Evolutionary conservation across 2,329 filamentous ascomycete genomes (phyloP).

Genomic region (Trichophyton rubrum): DNA sequence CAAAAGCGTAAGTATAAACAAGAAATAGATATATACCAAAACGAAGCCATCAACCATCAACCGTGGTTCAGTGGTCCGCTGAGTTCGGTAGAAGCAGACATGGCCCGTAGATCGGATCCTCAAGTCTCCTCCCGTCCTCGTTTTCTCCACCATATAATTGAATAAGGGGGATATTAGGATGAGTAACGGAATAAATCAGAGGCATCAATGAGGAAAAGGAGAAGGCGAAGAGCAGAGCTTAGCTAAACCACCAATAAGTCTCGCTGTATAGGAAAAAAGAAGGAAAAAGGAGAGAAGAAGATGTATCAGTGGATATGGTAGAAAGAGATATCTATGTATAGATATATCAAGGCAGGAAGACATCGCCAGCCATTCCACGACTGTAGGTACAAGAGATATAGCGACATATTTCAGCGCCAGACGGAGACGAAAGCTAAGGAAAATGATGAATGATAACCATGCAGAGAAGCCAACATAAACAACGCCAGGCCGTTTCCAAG

Average conservation of each 20-base stretch:
- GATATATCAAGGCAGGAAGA: neutral
- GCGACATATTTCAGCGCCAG: neutral
- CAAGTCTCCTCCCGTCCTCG: neutral
- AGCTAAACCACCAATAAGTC: neutral
- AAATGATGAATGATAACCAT: neutral
- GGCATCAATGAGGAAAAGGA: neutral
- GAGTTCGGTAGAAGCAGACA: neutral
- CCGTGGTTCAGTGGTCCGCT: neutral
- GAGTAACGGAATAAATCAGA: neutral
- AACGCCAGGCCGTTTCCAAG: constrained; percentile 1
- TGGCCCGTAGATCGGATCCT: neutral
- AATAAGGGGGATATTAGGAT: neutral
- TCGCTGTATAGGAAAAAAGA: neutral
- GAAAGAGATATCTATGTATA: neutral
- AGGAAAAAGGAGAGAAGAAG: neutral
- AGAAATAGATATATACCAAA: neutral
- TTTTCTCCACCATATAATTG: constrained; percentile 2
- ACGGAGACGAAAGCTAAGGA: neutral
- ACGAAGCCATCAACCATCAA: neutral
- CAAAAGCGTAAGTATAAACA: neutral
- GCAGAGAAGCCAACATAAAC: neutral
- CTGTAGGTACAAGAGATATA: neutral
- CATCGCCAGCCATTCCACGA: neutral
- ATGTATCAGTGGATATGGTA: neutral
- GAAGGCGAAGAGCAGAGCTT: neutral